A percentile compares a stretch with the other conserved stretches of the same genome.
Evolutionary conservation across 176 grass and related monocot genomes (phyloP).

Genomic region (Triticum dicoccoides): DNA sequence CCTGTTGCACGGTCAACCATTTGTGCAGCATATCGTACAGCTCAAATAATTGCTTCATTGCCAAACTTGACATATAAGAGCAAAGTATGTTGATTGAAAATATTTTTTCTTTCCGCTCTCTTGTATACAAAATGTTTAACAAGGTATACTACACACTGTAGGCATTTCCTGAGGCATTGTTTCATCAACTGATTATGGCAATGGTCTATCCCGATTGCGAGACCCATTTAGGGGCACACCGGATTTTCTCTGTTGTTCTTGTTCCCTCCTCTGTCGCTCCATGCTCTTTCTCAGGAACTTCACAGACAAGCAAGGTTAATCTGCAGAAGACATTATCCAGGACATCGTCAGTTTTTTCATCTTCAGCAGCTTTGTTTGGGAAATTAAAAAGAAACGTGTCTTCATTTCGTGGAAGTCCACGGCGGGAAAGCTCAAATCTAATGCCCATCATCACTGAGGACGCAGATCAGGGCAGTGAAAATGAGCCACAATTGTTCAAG

Average conservation of each 20-base stretch:
- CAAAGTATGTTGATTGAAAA: slow-evolving; percentile 57
- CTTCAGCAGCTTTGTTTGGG: slow-evolving; percentile 93
- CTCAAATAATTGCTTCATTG: slow-evolving; percentile 85
- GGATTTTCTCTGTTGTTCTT: slow-evolving; percentile 87
- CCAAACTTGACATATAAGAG: slow-evolving; percentile 78
- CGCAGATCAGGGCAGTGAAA: slow-evolving; percentile 38
- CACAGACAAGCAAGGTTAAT: slow-evolving; percentile 36
- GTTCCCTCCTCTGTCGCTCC: slow-evolving; percentile 92
- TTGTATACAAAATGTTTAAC: slow-evolving; percentile 13
- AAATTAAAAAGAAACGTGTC: slow-evolving; percentile 79
- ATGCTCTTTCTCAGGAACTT: slow-evolving; percentile 35
- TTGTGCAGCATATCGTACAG: slow-evolving; percentile 74
- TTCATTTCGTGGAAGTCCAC: slow-evolving; percentile 55
- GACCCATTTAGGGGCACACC: slow-evolving; percentile 76
- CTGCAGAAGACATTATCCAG: slow-evolving; percentile 73
- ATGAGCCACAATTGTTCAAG: slow-evolving; percentile 55
- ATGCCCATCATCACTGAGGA: slow-evolving; percentile 51
- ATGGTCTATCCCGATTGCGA: slow-evolving; percentile 90
- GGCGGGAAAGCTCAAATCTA: slow-evolving; percentile 39
- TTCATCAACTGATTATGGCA: slow-evolving; percentile 86
- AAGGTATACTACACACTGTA: slow-evolving; percentile 27
- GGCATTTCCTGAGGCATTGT: slow-evolving; percentile 91
- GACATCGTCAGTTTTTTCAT: slow-evolving; percentile 90
- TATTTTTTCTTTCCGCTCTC: not conserved
- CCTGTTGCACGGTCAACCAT: slow-evolving; percentile 69